Base-by-base conservation (phyloP, 1,139 yeast genomes). In the Candida neerlandica region DNA sequence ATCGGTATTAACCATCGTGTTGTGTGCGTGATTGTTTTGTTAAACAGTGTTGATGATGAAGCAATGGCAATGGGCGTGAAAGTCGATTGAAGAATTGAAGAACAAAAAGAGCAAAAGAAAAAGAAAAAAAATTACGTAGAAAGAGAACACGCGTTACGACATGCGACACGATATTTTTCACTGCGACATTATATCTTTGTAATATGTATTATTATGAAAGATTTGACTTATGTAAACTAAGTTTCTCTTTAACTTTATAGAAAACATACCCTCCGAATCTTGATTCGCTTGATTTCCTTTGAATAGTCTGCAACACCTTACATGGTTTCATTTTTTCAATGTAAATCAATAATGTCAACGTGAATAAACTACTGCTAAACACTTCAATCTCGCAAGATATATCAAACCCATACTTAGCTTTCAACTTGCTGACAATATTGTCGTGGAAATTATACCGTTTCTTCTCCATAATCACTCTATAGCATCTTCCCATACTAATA, bases 1-100 rank as follows among this genome's bases (percentile, higher is more conserved):
- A 65, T 91, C 88, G 18, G 75, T 73, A 60, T 75, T 75, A 21
- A 71, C 77, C 81, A 76, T 76, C 16, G 26, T 21, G 26, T 15
- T 44, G 27, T 37, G 37, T 34, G 30, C 14, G 18, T 21, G 26
- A 38, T 34, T 42, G 35, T 41, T 44, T 32, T n/a, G 15, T 23
- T 35, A 14, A 10, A 16, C 14, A 9, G 11, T 38, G 18, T 38
- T 30, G 18, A 19, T 23, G 27, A 23, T 7, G 27, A 7, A 23
- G 9, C n/a, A n/a, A n/a, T n/a, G n/a, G 4, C 34, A 21, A 10
- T 23, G 27, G 23, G 6, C 4, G 23, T 23, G 27, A 23, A 23
- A 23, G 9, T 7, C 27, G 37, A 33, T 15, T n/a, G 2, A 14
- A n/a, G 16, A 33, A 15, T 14, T 33, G 41, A 18, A 23, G 21